phyloP scores from a whole-genome alignment of 192 early-diverging fungal genomes.

The Dispira parvispora region DNA sequence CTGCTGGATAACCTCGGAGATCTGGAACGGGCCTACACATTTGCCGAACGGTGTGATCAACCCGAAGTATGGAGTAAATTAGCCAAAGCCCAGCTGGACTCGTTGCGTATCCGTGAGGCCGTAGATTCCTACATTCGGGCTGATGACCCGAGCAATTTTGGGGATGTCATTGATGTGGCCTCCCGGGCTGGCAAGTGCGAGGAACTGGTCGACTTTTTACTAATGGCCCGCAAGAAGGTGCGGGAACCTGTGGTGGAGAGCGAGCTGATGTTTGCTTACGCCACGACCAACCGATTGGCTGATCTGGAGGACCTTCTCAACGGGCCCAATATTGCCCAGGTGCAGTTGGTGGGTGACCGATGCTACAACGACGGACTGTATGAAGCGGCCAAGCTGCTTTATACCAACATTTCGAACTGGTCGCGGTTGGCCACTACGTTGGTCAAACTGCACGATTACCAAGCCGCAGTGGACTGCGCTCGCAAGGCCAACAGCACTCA shows the following conservation, averaged over 20 bases:
- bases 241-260: conserved; percentile 93
- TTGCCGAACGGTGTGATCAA: conserved; percentile 79
- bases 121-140: conserved; percentile 97
- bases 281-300: conserved; percentile 77
- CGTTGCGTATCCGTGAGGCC: conserved; percentile 81
- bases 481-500: conserved; percentile 96
- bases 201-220: conserved; percentile 84
- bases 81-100: conserved; percentile 86
- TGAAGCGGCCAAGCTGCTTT: conserved; percentile 87
- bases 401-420: conserved; percentile 95
- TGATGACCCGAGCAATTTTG: conserved; percentile 74
- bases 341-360: conserved; percentile 82
- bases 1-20: conserved; percentile 84
- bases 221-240: conserved; percentile 88
- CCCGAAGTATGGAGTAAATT: conserved; percentile 91
- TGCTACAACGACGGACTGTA: conserved; percentile 87
- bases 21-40: conserved; percentile 92
- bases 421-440: conserved; percentile 90
- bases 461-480: conserved; percentile 93
- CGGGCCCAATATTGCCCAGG: conserved; percentile 86
- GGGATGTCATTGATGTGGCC: conserved; percentile 74
- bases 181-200: conserved; percentile 77
- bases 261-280: conserved; percentile 89
- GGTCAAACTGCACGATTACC: conserved; percentile 88
- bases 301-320: conserved; percentile 93